Evolutionary conservation across 2,329 filamentous ascomycete genomes (phyloP).

Genomic region (Epichloe baconii): DNA sequence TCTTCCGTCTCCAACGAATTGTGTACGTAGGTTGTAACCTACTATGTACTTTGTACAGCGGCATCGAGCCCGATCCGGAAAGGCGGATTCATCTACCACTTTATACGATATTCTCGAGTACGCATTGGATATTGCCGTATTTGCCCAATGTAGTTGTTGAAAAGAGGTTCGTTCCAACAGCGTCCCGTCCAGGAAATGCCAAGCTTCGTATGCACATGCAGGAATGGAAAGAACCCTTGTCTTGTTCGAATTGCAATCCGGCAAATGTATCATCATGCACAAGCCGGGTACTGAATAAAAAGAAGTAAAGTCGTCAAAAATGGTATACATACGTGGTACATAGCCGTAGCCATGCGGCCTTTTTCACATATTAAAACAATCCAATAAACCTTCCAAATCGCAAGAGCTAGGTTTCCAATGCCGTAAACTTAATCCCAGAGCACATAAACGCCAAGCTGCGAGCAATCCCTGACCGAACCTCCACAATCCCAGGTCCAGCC

Average conservation of each 20-base stretch:
- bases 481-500: neutral
- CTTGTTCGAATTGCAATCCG: neutral
- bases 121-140: too few relatives aligned
- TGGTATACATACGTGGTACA: conserved; percentile 1
- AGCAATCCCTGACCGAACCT: neutral
- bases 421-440: conserved; percentile 11
- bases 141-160: too few relatives aligned
- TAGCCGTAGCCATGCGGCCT: neutral
- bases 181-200: neutral
- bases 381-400: conserved; percentile 18
- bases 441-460: conserved; percentile 6
- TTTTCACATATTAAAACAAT: conserved; percentile 9
- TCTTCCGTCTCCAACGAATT: too few relatives aligned
- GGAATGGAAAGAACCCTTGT: neutral
- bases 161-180: too few relatives aligned
- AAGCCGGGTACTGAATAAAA: neutral
- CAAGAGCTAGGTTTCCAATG: conserved; percentile 18
- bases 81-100: too few relatives aligned
- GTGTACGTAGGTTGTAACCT: too few relatives aligned
- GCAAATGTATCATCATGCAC: neutral
- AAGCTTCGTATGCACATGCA: neutral
- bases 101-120: too few relatives aligned
- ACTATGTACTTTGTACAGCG: too few relatives aligned
- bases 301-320: neutral
- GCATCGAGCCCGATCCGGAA: too few relatives aligned